phyloP scores from a whole-genome alignment of 2,329 filamentous ascomycete genomes.

The Alternaria sp. region DNA sequence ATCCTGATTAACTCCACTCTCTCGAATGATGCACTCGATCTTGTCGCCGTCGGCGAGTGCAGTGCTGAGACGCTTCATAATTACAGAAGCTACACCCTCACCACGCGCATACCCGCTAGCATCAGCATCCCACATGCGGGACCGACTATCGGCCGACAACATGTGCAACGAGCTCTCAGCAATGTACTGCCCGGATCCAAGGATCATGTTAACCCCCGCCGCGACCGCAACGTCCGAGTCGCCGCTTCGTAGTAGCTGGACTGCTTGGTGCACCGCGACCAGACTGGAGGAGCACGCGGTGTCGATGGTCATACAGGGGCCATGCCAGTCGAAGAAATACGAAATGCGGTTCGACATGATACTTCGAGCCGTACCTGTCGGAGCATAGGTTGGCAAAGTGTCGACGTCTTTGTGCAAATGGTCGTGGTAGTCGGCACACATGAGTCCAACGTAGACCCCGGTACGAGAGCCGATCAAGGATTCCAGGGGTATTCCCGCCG shows the following conservation, averaged over 20 bases:
- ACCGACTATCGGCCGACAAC: conserved; percentile 38
- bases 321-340: conserved; percentile 47
- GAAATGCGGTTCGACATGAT: conserved; percentile 44
- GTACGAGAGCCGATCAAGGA: conserved; percentile 32
- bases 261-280: conserved; percentile 34
- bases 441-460: conserved; percentile 35
- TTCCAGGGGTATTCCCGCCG: not conserved
- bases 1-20: conserved; percentile 47
- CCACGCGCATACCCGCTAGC: conserved; percentile 60
- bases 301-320: conserved; percentile 47
- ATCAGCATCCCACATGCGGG: conserved; percentile 40
- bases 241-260: conserved; percentile 12
- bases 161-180: conserved; percentile 35
- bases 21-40: conserved; percentile 51
- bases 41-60: conserved; percentile 57
- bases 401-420: not conserved
- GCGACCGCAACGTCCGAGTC: conserved; percentile 25
- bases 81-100: conserved; percentile 59
- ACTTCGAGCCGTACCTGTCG: not conserved
- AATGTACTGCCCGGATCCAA: conserved; percentile 13
- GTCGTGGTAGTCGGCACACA: conserved; percentile 5
- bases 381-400: not conserved
- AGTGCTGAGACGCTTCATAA: conserved; percentile 58
- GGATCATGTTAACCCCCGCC: conserved; percentile 15
- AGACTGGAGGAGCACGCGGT: conserved; percentile 48